Base-by-base conservation (phyloP, 331 rosid species). In the Acacia concinna region DNA sequence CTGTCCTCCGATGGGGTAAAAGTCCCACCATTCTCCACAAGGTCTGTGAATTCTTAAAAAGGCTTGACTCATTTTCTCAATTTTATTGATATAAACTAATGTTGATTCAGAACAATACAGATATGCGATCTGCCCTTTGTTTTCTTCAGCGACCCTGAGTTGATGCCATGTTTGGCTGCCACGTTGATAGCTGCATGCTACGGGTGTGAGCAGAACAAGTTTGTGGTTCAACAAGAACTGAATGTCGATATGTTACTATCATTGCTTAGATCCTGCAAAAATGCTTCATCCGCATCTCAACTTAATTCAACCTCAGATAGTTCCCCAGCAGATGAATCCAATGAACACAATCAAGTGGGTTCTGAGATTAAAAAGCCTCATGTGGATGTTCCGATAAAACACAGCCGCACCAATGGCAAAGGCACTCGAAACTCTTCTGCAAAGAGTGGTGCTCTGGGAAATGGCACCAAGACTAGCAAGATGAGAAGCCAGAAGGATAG, bases 1-100 rank as follows among this genome's bases (percentile, higher is more conserved):
- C 97, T 14, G 99, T 95, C 81, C 98, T 95, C 80, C 84, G 96
- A 67, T 93, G 99, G 99, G 99, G 98, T 82, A 93, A 91, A 86
- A 87, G 98, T 78, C 99, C 99, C 76, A 95, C 97, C 70, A 91
- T 95, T 78, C 93, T 95, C 62, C 98, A 95, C 82, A 95, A 95
- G 97, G 99, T 93, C 83, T 62, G 89, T 84, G 74, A 78, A 57
- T n/a, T 68, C 47, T 76, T 37, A 40, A 43, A 21, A 56, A 64
- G 21, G 25, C 37, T 57, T 15, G 57, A 27, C 71, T 62, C 74
- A 40, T 60, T 63, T 72, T 72, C 76, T 78, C 63, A 49, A 66
- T 63, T 57, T 77, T 73, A 68, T 78, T 4, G 8, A 66, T 80
- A 66, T 79, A 68, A 68, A 69, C 88, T 92, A 70, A 91, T 79